Base-by-base conservation (phyloP, 805 yeast species). In the Kazachstania taianensis region DNA sequence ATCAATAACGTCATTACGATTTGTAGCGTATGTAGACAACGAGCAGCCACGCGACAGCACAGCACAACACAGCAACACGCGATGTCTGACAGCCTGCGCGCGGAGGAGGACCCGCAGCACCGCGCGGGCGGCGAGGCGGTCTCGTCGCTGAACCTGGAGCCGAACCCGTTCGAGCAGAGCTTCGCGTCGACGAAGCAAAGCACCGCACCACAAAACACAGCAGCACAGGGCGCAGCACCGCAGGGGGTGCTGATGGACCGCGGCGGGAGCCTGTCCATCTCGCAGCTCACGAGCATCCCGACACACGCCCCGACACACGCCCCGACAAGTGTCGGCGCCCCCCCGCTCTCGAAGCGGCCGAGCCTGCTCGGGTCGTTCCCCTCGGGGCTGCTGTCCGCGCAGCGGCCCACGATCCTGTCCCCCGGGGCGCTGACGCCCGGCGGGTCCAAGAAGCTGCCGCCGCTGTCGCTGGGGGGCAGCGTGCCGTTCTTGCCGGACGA, bases 91-190 rank as follows among this genome's bases (percentile, higher is more conserved):
- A n/a, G n/a, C n/a, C n/a, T n/a, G n/a, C n/a, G n/a, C n/a, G n/a
- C n/a, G n/a, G n/a, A n/a, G n/a, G n/a, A n/a, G n/a, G n/a, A n/a
- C n/a, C n/a, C n/a, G n/a, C n/a, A n/a, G n/a, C n/a, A n/a, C n/a
- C n/a, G n/a, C n/a, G n/a, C n/a, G n/a, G n/a, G n/a, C 12, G 25
- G 12, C 16, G 20, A n/a, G 9, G 25, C 36, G 8, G 35, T 35
- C 1, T 53, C 61, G 2, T 46, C 83, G 28, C 73, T 84, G 49
- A 89, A 80, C 41, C 65, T 86, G 40, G 98, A 92, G 57, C 95
- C 92, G 7, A 89, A 89, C 51, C 96, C 96, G 4, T 89, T 89
- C 55, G 98, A 89, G 59, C 82, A 81, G 57, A 82, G 94, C 34
- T 89, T 89, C 63, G 96, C 92, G n/a, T 62, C 75, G 2, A 76